Percentiles rank a stretch among this genome's conserved stretches.
Evolutionary conservation across 208 protist species (phyloP).

Genomic region (Crithidia mellificae): DNA sequence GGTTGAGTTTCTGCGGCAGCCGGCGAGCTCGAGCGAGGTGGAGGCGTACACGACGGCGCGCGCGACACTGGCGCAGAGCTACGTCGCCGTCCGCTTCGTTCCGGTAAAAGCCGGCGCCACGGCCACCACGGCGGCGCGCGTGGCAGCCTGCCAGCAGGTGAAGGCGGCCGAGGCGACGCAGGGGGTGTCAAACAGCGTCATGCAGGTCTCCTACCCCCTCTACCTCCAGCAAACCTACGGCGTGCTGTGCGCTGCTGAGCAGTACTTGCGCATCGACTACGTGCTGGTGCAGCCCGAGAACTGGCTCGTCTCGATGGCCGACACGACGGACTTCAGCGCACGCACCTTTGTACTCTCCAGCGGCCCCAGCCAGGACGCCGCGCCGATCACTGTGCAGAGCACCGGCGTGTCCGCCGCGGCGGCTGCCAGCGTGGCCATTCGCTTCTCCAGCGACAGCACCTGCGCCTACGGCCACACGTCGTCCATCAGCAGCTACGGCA

Average conservation of each 20-base stretch:
- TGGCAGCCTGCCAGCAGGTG: slow-evolving; percentile 15
- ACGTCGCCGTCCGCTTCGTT: slow-evolving; percentile 33
- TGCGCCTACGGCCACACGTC: slow-evolving; percentile 42
- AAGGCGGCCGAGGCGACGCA: slow-evolving; percentile 29
- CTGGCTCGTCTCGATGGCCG: slow-evolving; percentile 46
- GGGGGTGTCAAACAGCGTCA: slow-evolving; percentile 26
- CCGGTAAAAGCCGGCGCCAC: slow-evolving; percentile 23
- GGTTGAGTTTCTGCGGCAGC: slow-evolving; percentile 31
- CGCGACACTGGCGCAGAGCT: slow-evolving; percentile 18
- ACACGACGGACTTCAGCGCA: slow-evolving; percentile 22
- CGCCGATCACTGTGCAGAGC: slow-evolving; percentile 19
- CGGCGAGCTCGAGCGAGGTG: slow-evolving; percentile 16
- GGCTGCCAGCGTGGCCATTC: slow-evolving; percentile 29
- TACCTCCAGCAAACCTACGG: slow-evolving; percentile 38
- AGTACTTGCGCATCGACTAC: slow-evolving; percentile 73
- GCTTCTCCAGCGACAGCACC: slow-evolving; percentile 36
- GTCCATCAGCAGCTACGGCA: slow-evolving; percentile 22
- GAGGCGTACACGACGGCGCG: slow-evolving; percentile 25
- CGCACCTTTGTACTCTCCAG: slow-evolving; percentile 43
- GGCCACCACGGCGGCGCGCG: slow-evolving; percentile 34
- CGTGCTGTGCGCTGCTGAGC: slow-evolving; percentile 46
- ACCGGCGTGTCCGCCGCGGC: slow-evolving; percentile 17
- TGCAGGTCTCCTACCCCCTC: slow-evolving; percentile 40
- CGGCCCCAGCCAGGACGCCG: slow-evolving; percentile 32
- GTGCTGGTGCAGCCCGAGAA: slow-evolving; percentile 33